phyloP scores from a whole-genome alignment of 2,329 filamentous ascomycete species.

The Cytospora piceicola region DNA sequence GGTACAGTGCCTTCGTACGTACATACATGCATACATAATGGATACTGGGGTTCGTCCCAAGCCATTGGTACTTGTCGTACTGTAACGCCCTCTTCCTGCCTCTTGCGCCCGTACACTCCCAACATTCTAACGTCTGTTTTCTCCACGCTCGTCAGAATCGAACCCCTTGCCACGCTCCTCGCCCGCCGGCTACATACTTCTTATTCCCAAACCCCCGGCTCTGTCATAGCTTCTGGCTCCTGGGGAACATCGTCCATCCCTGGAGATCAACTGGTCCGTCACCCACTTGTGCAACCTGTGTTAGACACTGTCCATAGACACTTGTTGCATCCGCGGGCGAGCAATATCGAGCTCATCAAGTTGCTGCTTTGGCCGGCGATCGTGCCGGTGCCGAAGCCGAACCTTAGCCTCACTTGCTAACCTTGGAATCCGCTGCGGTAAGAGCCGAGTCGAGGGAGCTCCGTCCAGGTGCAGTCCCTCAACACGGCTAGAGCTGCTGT shows the following conservation, averaged over 20 bases:
- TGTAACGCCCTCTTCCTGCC: conserved; percentile 1
- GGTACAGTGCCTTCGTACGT: background rate
- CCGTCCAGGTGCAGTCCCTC: background rate
- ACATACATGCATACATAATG: background rate
- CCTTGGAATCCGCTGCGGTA: background rate
- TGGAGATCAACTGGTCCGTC: background rate
- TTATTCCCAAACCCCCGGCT: conserved; percentile 1
- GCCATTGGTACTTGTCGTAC: background rate
- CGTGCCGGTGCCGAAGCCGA: background rate
- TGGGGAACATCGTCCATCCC: conserved; percentile 12
- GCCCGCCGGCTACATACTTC: conserved; percentile 4
- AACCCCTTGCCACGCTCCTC: conserved; percentile 5
- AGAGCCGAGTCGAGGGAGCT: background rate
- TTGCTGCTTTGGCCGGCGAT: background rate
- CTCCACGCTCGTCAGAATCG: background rate
- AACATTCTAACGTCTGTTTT: background rate
- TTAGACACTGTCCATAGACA: background rate
- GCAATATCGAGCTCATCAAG: background rate
- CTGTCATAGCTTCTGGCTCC: conserved; percentile 7
- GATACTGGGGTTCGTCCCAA: background rate
- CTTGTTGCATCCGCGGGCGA: background rate
- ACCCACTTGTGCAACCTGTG: background rate
- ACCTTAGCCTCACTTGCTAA: background rate
- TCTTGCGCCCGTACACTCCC: background rate
- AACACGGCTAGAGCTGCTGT: background rate